Evolutionary conservation across 306 rosid genomes (phyloP).

Genomic region (Mimosa pudica): DNA sequence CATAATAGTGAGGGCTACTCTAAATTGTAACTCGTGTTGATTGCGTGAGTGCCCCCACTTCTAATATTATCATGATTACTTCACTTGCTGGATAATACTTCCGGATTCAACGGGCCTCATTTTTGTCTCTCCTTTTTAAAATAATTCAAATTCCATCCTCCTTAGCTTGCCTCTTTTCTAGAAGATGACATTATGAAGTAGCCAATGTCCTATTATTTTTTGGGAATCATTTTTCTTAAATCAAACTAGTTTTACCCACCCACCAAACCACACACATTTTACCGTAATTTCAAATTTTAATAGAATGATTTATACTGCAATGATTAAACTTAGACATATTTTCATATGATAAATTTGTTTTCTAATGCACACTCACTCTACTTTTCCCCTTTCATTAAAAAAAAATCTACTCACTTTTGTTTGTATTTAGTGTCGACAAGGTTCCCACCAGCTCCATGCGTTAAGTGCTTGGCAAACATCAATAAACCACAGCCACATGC

Average conservation of each 20-base stretch:
- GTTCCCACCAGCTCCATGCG: too few species aligned
- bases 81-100: slow-evolving; percentile 50
- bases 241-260: background rate
- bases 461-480: slow-evolving; percentile 39
- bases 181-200: slow-evolving; percentile 40
- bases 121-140: background rate
- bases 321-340: too few species aligned
- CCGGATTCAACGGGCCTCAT: slow-evolving; percentile 27
- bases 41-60: slow-evolving; percentile 27
- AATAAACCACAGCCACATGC: slow-evolving; percentile 28
- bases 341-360: too few species aligned
- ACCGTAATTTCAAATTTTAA: background rate
- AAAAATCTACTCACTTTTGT: background rate
- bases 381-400: background rate
- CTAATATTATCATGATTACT: slow-evolving; percentile 47
- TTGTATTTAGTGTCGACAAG: too few species aligned
- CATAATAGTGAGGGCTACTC: slow-evolving; percentile 18
- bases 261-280: background rate
- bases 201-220: slow-evolving; percentile 7
- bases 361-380: too few species aligned
- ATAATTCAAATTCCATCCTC: background rate
- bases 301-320: background rate
- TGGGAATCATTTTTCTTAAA: background rate
- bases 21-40: background rate
- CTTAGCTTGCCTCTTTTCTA: slow-evolving; percentile 38